These are phyloP conservation scores for Larix kaempferi DNA, from an alignment of 75 land plant genomes.

Conservation along the genomic window DNA sequence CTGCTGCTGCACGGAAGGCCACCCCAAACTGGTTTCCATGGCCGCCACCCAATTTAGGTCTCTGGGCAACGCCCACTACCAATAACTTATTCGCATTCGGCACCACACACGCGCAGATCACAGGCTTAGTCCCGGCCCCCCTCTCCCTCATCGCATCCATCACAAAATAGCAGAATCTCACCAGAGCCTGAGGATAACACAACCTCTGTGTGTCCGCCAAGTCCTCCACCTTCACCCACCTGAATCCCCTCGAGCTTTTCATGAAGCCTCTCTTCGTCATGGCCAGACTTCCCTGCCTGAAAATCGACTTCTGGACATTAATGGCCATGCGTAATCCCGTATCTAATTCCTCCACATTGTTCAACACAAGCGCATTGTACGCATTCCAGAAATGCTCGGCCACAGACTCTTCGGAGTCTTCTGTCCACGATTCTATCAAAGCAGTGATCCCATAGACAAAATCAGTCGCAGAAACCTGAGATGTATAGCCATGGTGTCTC, in stretches of 20 bases:
- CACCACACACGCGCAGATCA: constrained; percentile 70
- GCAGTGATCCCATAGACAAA: constrained; percentile 92
- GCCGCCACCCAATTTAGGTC: constrained; percentile 73
- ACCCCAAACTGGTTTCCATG: constrained; percentile 84
- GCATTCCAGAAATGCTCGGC: constrained; percentile 64
- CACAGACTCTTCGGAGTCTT: constrained; percentile 33
- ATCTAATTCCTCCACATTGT: constrained; percentile 51
- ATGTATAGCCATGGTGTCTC: constrained; percentile 70
- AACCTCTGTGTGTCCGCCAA: constrained; percentile 54
- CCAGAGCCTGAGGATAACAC: constrained; percentile 80
- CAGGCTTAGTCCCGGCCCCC: constrained; percentile 77
- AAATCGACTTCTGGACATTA: constrained; percentile 68
- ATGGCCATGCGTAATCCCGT: constrained; percentile 77
- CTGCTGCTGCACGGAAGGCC: constrained; percentile 69
- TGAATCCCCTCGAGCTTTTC: constrained; percentile 61
- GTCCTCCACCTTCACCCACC: constrained; percentile 86
- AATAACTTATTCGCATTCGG: constrained; percentile 51
- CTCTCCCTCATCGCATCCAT: constrained; percentile 89
- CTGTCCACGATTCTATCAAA: constrained; percentile 63
- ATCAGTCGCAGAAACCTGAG: constrained; percentile 88
- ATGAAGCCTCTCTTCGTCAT: constrained; percentile 77
- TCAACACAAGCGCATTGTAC: constrained; percentile 58
- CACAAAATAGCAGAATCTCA: constrained; percentile 80
- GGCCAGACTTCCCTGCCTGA: constrained; percentile 82
- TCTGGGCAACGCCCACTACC: constrained; percentile 82